Base-by-base conservation (phyloP, 2,329 filamentous ascomycete genomes). In the Sclerotinia borealis region DNA sequence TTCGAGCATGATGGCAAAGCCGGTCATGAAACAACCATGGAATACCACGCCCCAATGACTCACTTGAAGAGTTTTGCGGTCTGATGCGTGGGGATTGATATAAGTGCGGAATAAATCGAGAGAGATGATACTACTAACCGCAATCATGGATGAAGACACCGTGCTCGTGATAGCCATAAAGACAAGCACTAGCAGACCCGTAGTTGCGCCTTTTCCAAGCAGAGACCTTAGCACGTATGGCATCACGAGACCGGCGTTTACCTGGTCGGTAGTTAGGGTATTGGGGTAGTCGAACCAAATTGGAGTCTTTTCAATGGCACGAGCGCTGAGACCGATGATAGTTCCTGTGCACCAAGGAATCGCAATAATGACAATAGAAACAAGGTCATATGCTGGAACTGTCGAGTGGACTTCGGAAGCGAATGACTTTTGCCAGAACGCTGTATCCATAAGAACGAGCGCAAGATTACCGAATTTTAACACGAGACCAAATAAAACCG, bases 91-190 rank as follows among this genome's bases (percentile, higher is more conserved):
- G 0, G 79, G 78, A 63, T 81, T 56, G 49, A 65, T 74, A 65
- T 83, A 82, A 4, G 78, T 81, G 55, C 78, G 77, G 71, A 79
- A 83, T n/a, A 81, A 68, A 65, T 83, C 80, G 56, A 80, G 77
- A 6, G 79, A 79, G 9, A 82, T 71, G 49, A 83, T 81, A 63
- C 77, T 79, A 72, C 77, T 79, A 27, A 81, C 80, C 1, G 80
- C 80, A 54, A 83, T 82, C 75, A 81, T 78, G 5, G 76, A 79
- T 0, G 80, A 80, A 0, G 79, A 81, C 0, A 81, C 75, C 0
- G 79, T 81, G 59, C 77, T 79, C 0, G 80, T 83, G 31, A 82
- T 68, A 4, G 80, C 79, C 80, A 82, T 82, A 71, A 82, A 82
- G 1, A 81, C 71, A 9, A 82, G 72, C 0, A 83, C 74, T 19